Evolutionary conservation across 345 rosid genomes (phyloP).

Genomic region (Eucalyptus viminalis): DNA sequence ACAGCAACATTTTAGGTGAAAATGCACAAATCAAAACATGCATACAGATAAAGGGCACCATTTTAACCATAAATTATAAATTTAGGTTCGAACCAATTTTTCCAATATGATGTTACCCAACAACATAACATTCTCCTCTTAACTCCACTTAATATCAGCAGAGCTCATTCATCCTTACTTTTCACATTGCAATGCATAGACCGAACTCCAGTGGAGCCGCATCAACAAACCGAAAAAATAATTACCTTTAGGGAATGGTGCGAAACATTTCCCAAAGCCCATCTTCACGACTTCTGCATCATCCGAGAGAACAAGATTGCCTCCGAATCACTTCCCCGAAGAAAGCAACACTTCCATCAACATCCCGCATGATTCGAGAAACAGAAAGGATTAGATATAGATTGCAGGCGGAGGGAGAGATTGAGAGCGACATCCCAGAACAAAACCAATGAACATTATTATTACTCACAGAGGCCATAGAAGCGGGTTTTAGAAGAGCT

Average conservation of each 20-base stretch:
- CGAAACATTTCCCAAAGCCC: not conserved
- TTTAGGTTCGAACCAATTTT: not conserved
- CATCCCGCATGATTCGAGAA: not conserved
- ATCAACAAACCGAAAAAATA: accelerated
- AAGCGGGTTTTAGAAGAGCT: accelerated
- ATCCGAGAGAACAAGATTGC: too few species aligned
- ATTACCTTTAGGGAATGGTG: not conserved
- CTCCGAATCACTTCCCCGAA: not conserved
- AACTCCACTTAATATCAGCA: not conserved
- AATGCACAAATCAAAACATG: not conserved
- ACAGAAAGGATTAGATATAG: not conserved
- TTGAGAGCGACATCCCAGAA: not conserved
- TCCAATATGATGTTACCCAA: not conserved
- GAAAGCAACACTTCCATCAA: too few species aligned
- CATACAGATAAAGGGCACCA: not conserved
- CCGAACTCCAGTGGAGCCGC: accelerated
- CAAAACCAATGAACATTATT: not conserved
- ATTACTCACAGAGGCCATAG: accelerated
- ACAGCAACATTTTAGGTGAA: not conserved
- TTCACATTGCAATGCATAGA: not conserved
- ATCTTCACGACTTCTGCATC: not conserved
- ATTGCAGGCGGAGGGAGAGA: not conserved
- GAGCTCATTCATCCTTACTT: not conserved
- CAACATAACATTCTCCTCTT: not conserved
- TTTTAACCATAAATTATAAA: not conserved